Base-by-base conservation (phyloP, 345 rosid genomes). In the Populus alba region DNA sequence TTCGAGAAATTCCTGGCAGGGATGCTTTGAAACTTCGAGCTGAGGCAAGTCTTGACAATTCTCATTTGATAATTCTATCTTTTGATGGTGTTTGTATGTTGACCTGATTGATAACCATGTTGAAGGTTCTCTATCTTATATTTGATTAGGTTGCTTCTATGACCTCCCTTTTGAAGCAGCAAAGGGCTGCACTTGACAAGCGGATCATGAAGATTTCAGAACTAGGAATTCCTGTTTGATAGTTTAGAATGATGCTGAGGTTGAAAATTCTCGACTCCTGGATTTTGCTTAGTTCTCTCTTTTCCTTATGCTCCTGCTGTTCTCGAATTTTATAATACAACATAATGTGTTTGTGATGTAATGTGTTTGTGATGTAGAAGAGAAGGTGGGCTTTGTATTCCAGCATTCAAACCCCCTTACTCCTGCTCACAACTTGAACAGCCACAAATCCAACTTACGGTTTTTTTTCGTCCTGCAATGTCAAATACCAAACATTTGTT, bases 21-120 rank as follows among this genome's bases (percentile, higher is more conserved):
- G 98, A 96, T 71, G 92, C 98, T 17, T 80, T 96, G 82, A 92
- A 94, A 90, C 97, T 96, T 73, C 84, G 99, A 80, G 97, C 97
- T 39, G 99, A 96, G 92, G 99, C 80, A 84, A 84, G 86, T 83
- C 47, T 1, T 13, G 33, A 65, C 41, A 45, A 33, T 29, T 38
- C 61, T 18, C 25, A 7, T 8, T 43, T 47, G 29, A 45, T 18
- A 41, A 1, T 33, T 43, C 71, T 0, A 51, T 59, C 13, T 43
- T 76, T 55, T 25, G 22, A 41, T 22, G 23, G 11, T 57, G 2
- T 22, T 63, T 18, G 22, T n/a, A 22, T n/a, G 27, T 17, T n/a
- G 33, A 62, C 20, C 73, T 65, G 66, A 70, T 59, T 22, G 35
- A 20, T 67, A 10, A 51, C 57, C 15, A 23, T 27, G 65, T 29